phyloP scores from a whole-genome alignment of 345 rosid genomes.

The Moricandia moricandioides region DNA sequence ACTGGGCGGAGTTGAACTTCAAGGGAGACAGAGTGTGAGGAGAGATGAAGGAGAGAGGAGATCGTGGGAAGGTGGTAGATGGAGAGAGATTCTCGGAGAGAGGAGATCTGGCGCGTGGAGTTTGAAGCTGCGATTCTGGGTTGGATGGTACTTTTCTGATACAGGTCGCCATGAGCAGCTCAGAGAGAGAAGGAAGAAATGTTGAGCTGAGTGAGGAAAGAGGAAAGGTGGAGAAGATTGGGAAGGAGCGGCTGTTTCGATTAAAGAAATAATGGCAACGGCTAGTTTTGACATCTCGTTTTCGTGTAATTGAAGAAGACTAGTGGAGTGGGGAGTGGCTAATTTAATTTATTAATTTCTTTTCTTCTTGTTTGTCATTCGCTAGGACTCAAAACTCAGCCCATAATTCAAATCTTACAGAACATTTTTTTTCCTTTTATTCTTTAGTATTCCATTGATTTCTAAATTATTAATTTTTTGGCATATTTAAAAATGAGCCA shows the following conservation, averaged over 20 bases:
- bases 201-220: not conserved
- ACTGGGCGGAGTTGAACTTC: slow-evolving; percentile 51
- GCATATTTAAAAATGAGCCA: too few relatives aligned
- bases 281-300: slow-evolving; percentile 54
- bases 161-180: slow-evolving; percentile 50
- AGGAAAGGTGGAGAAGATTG: not conserved
- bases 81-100: slow-evolving; percentile 50
- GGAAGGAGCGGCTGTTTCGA: slow-evolving; percentile 34
- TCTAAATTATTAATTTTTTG: too few relatives aligned
- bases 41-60: slow-evolving; percentile 19
- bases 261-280: slow-evolving; percentile 41
- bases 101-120: slow-evolving; percentile 58
- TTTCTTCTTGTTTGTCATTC: not conserved
- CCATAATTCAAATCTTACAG: too few relatives aligned
- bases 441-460: too few relatives aligned
- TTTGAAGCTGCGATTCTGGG: slow-evolving; percentile 38
- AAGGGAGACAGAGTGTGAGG: slow-evolving; percentile 56
- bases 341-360: not conserved
- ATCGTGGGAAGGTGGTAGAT: slow-evolving; percentile 10
- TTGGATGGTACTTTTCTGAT: slow-evolving; percentile 60
- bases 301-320: not conserved
- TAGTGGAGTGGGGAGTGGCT: not conserved
- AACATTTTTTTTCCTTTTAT: too few relatives aligned
- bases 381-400: too few relatives aligned
- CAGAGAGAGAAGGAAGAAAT: not conserved